phyloP scores from a whole-genome alignment of 257 asterid genomes.

The Fraxinus pennsylvanica region DNA sequence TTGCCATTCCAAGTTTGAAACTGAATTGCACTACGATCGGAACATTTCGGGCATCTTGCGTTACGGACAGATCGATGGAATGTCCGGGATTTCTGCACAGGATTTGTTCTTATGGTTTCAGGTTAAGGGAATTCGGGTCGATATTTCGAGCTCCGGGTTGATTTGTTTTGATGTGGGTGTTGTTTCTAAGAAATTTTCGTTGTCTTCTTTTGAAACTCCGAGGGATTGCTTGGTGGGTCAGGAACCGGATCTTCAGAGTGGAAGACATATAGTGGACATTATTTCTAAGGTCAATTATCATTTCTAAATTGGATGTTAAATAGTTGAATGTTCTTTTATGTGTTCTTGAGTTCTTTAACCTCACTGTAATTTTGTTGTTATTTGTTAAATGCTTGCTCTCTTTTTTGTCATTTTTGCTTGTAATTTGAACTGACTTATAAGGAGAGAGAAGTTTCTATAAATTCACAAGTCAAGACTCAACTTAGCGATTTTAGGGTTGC shows the following conservation, averaged over 20 bases:
- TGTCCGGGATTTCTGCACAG: constrained; percentile 51
- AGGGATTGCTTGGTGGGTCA: constrained; percentile 47
- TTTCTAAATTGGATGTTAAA: constrained; percentile 5
- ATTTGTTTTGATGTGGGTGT: constrained; percentile 55
- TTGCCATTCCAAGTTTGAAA: constrained; percentile 54
- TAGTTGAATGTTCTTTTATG: not conserved
- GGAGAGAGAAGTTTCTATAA: no score
- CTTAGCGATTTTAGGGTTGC: no score
- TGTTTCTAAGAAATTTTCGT: constrained; percentile 52
- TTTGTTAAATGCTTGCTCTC: no score
- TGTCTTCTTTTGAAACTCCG: constrained; percentile 53
- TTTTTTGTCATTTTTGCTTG: no score
- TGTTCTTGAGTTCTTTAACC: no score
- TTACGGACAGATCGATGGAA: constrained; percentile 45
- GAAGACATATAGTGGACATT: constrained; percentile 16
- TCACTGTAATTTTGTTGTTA: no score
- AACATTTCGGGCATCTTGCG: constrained; percentile 40
- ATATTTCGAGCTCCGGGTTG: constrained; percentile 48
- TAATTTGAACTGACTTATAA: no score
- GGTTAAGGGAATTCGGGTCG: constrained; percentile 50
- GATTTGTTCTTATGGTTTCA: constrained; percentile 62
- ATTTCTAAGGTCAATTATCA: constrained; percentile 33
- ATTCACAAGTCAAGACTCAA: no score
- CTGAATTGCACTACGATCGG: constrained; percentile 44
- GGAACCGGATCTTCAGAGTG: constrained; percentile 27